These are phyloP conservation scores for Ulota crispa DNA, from an alignment of 225 moss, liverwort and hornwort species.

Conservation along the genomic window DNA sequence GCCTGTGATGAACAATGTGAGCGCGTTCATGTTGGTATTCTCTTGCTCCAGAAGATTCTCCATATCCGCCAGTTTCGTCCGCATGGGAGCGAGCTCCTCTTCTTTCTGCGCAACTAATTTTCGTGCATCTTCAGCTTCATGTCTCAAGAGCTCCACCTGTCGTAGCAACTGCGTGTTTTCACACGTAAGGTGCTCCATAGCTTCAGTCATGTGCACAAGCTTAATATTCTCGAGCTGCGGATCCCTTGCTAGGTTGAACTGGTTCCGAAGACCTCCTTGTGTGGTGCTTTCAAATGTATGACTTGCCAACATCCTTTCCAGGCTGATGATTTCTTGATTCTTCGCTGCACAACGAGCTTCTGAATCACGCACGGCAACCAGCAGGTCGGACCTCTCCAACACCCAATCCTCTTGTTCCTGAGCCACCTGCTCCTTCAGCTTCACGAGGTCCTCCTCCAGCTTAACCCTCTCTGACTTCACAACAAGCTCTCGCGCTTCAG, in stretches of 20 bases:
- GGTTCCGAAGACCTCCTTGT: conserved; percentile 27
- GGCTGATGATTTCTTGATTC: conserved; percentile 4
- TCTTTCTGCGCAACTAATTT: conserved; percentile 34
- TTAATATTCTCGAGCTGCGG: conserved; percentile 28
- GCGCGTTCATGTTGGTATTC: conserved; percentile 31
- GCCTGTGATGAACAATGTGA: conserved; percentile 29
- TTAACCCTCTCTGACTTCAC: conserved; percentile 34
- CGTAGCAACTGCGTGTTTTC: conserved; percentile 38
- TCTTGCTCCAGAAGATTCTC: conserved; percentile 31
- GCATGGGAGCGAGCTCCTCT: conserved; percentile 22
- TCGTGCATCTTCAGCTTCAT: conserved; percentile 26
- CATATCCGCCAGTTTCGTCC: conserved; percentile 23
- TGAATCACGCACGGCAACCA: conserved; percentile 31
- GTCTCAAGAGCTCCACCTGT: conserved; percentile 19
- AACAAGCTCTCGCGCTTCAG: conserved; percentile 34
- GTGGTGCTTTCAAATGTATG: conserved; percentile 14
- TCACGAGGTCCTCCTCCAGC: conserved; percentile 37
- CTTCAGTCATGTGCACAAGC: conserved; percentile 16
- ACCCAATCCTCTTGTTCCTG: conserved; percentile 45
- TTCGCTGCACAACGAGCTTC: conserved; percentile 32
- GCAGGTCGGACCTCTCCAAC: conserved; percentile 36
- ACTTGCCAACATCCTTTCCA: conserved; percentile 24
- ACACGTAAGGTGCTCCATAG: conserved; percentile 23
- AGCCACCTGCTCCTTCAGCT: conserved; percentile 35
- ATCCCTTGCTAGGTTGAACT: conserved; percentile 14